phyloP scores from a whole-genome alignment of 495 filamentous ascomycete genomes.

The Articulospora tetracladia region DNA sequence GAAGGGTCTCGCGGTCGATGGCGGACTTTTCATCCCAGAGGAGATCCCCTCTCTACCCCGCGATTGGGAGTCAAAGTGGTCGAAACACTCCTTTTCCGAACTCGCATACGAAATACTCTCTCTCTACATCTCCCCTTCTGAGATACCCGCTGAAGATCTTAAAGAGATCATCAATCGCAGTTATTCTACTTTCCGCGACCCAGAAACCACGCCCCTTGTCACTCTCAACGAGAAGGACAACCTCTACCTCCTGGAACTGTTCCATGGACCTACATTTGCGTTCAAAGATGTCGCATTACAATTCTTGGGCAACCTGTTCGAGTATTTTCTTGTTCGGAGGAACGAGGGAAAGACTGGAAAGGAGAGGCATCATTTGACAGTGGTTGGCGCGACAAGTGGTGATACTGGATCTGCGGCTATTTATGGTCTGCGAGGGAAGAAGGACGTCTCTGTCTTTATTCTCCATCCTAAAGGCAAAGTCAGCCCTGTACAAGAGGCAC shows the following conservation, averaged over 20 bases:
- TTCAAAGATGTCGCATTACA: slow-evolving; percentile 94
- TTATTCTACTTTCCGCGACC: slow-evolving; percentile 81
- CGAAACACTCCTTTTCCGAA: slow-evolving; percentile 70
- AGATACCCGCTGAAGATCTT: slow-evolving; percentile 78
- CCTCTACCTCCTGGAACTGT: slow-evolving; percentile 85
- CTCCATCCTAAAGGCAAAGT: slow-evolving; percentile 80
- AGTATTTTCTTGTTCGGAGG: slow-evolving; percentile 84
- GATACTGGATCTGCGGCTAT: slow-evolving; percentile 96
- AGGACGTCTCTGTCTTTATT: slow-evolving; percentile 91
- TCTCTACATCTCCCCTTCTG: slow-evolving; percentile 75
- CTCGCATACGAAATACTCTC: slow-evolving; percentile 71
- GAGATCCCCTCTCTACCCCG: slow-evolving; percentile 62
- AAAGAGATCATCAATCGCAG: slow-evolving; percentile 73
- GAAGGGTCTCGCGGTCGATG: slow-evolving; percentile 85
- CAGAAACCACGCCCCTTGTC: slow-evolving; percentile 68
- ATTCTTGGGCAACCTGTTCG: slow-evolving; percentile 91
- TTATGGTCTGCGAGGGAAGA: slow-evolving; percentile 95
- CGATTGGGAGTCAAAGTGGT: slow-evolving; percentile 68
- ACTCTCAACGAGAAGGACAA: slow-evolving; percentile 62
- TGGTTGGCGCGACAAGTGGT: slow-evolving; percentile 88
- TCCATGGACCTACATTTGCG: slow-evolving; percentile 94
- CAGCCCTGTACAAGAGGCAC: slow-evolving; percentile 83
- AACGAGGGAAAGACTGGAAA: slow-evolving; percentile 69
- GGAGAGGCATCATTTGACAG: slow-evolving; percentile 80
- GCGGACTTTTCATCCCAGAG: slow-evolving; percentile 87